Evolutionary conservation across 306 rosid genomes (phyloP), one percentile per base, ranked within the genome.

Genomic region (Myrica gale): DNA sequence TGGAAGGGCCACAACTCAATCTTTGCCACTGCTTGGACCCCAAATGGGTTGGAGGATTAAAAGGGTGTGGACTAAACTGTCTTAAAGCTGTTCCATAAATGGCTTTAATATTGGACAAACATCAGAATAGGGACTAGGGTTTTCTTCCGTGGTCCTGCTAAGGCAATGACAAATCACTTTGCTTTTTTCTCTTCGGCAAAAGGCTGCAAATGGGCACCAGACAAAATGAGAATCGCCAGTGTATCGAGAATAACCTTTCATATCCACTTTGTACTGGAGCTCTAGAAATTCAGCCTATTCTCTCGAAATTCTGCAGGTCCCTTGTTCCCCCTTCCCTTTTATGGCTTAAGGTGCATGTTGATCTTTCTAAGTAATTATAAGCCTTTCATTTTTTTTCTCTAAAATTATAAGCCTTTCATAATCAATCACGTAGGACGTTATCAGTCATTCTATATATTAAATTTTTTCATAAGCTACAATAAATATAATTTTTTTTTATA

Each of bases 1-100:
- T 95, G 98, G 98, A 95, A 92, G 77, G 98, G 98, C 32, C 97
- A 95, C 57, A 95, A 81, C 82, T 89, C 97, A 46, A 97, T 95
- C 23, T 92, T 86, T 85, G 97, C 90, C 9, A 86, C 97, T 6
- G 90, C 88, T 88, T 95, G 98, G 98, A 85, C 89, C 73, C 89
- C 96, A 39, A 69, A 7, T 74, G 87, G 80, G 63, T 61, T 82
- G 62, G 84, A 78, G 57, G 91, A 85, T 84, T 76, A 79, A 82
- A 15, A 76, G 68, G 73, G 44, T 68, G 76, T 82, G 58, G 72
- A 61, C 50, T 77, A 41, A 61, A 81, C 15, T 63, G 63, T 51
- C 72, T 51, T 52, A 47, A 61, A 50, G 17, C 16, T 15, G 58
- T 4, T 46, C 8, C 26, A 26, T 3, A 53, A 26, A 39, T 55